Evolutionary conservation across 768 basidiomycete genomes (phyloP), one percentile per base, ranked within the genome.

Genomic region (Boletus rubescentipes): DNA sequence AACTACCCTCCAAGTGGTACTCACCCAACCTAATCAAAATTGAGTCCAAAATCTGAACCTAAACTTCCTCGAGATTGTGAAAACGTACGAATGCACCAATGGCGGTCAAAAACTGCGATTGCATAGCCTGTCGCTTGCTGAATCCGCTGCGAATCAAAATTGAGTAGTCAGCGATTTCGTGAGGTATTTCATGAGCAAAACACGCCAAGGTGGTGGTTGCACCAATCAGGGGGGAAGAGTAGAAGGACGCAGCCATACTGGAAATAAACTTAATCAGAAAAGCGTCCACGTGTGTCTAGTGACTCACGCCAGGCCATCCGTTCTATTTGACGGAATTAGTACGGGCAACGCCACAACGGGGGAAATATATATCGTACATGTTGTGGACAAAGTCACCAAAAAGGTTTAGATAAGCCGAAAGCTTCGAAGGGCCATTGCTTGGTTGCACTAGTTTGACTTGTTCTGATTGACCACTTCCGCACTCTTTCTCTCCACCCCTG

Each of bases 161-260:
- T n/a, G 91, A 93, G 66, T 94, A 95, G 68, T 95, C 93, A n/a
- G 93, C 93, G 57, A 96, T 95, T 77, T 96, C 92, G 65, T 96
- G 93, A 16, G 93, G 93, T 49, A 96, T 95, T 72, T 96, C 93
- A 68, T 96, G 92, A 2, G 91, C 91, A 65, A 95, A 96, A 67
- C 93, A 95, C 23, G 93, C 93, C 42, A 96, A 79, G n/a, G 93
- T 93, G 3, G 93, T 95, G 39, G 93, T 94, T 34, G 93, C 93
- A 39, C 93, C 93, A 57, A 96, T 91, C 53, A 93, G 76, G 4
- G 93, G 93, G 32, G 90, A 91, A n/a, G 91, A 92, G 68, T 95
- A 95, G 77, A 95, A 96, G n/a, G 91, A 93, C 48, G 93, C 93
- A 15, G 92, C 89, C 90, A 96, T 93, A 31, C 91, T 93, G 60